phyloP scores from a whole-genome alignment of 192 early-diverging fungal genomes.

The Radiomyces spectabilis region DNA sequence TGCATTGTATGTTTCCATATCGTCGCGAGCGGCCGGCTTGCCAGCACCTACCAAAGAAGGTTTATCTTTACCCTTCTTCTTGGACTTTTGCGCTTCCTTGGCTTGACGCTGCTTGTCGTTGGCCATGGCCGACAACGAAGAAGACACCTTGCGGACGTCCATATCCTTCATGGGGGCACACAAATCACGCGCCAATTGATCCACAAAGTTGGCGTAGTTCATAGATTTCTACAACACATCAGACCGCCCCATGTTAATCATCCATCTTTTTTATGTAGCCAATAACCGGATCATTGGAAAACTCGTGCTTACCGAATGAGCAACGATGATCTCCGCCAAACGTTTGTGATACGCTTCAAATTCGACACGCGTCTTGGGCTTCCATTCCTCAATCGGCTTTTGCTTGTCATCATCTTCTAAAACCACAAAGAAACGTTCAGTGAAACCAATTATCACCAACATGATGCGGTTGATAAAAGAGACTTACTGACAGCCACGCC shows the following conservation, averaged over 20 bases:
- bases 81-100: conserved; percentile 55
- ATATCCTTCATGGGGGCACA: conserved; percentile 50
- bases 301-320: conserved; percentile 17
- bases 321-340: conserved; percentile 53
- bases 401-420: conserved; percentile 1
- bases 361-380: conserved; percentile 61
- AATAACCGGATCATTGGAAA: not conserved
- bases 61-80: conserved; percentile 52
- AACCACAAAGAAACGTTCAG: not conserved
- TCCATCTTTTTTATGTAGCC: not conserved
- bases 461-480: not conserved
- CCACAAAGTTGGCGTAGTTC: conserved; percentile 46
- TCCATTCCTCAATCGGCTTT: conserved; percentile 21
- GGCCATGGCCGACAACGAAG: conserved; percentile 56
- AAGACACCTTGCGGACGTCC: conserved; percentile 55
- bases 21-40: conserved; percentile 1
- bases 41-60: conserved; percentile 18
- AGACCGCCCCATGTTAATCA: not conserved
- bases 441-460: not conserved
- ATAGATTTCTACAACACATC: conserved; percentile 25
- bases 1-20: conserved; percentile 4
- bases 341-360: conserved; percentile 56
- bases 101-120: conserved; percentile 67
- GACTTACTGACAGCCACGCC: conserved; percentile 47
- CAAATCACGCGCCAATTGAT: conserved; percentile 59